Evolutionary conservation across 23 red algal species (phyloP), one percentile per base, ranked within the genome.

Genomic region (Gracilaria domingensis): DNA sequence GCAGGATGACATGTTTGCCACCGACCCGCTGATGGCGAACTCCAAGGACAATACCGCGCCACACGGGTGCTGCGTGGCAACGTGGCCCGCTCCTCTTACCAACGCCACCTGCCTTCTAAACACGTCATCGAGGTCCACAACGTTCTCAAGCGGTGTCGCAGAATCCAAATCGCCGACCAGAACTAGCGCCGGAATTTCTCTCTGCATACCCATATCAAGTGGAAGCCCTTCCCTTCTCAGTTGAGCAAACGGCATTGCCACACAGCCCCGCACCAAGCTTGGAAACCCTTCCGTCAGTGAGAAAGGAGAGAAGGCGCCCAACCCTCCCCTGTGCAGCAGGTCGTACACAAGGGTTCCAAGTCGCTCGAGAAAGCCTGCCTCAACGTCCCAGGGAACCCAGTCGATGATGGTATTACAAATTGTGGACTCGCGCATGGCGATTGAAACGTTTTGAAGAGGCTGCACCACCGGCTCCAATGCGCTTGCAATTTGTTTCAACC

Each of bases 141-240:
- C 20, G 18, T 70, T 24, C 36, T 70, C 65, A 13, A 70, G 29
- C 7, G 65, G 65, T 14, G 65, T 70, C 8, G 36, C 12, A 70
- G 65, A 11, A 70, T 70, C 65, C 13, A 36, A 4, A 39, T 70
- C 65, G 6, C 65, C 65, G 36, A 70, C 65, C 4, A 70, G 65
- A 4, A 70, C 65, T 29, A 70, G 36, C 29, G 65, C 65, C 4
- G 65, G 65, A 39, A 70, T 70, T 12, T 70, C 29, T 36, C 35
- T 70, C n/a, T 36, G 26, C 35, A 2, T 4, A 36, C 65, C 29
- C n/a, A 6, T 34, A 39, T 36, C 29, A 4, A 70, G n/a, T 6
- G 65, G 65, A 36, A 70, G 65, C 4, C 65, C 65, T 35, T 70
- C 65, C 8, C n/a, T 70, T 39, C 65, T 70, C n/a, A 70, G 7